phyloP scores from a whole-genome alignment of 345 rosid species.

The Populus deltoides region DNA sequence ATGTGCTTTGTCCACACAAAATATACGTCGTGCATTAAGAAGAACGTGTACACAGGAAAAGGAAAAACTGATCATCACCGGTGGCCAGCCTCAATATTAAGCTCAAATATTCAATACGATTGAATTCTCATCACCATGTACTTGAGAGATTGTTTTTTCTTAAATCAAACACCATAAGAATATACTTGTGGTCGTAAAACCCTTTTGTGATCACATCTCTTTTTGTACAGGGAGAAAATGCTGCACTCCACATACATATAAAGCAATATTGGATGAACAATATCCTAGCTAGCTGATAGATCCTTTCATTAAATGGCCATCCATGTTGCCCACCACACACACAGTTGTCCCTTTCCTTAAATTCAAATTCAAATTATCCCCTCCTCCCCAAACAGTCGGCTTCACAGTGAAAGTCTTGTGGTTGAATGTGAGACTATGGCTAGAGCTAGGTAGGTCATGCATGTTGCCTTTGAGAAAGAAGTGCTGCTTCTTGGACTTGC shows the following conservation, averaged over 20 bases:
- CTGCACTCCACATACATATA: neutral
- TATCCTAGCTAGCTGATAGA: neutral
- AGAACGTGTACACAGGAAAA: no score
- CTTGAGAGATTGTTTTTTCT: no score
- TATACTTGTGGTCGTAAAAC: constrained; percentile 20
- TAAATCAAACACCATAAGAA: no score
- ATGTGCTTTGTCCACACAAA: no score
- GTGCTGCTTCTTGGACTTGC: neutral
- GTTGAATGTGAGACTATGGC: neutral
- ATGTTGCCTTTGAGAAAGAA: neutral
- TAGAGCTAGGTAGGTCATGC: neutral
- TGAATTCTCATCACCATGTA: no score
- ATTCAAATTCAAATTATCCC: constrained; percentile 13
- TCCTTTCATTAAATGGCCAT: constrained; percentile 17
- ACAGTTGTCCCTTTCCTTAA: constrained; percentile 15
- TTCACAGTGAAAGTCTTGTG: neutral
- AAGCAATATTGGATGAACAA: neutral
- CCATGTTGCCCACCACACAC: constrained; percentile 15
- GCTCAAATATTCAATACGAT: no score
- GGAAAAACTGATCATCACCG: no score
- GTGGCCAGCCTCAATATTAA: no score
- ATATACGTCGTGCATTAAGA: no score
- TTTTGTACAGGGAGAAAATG: neutral
- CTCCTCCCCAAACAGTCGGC: neutral
- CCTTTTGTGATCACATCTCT: neutral